Base-by-base conservation (phyloP, 129 eudicot genomes). In the Oenanthe sinensis region DNA sequence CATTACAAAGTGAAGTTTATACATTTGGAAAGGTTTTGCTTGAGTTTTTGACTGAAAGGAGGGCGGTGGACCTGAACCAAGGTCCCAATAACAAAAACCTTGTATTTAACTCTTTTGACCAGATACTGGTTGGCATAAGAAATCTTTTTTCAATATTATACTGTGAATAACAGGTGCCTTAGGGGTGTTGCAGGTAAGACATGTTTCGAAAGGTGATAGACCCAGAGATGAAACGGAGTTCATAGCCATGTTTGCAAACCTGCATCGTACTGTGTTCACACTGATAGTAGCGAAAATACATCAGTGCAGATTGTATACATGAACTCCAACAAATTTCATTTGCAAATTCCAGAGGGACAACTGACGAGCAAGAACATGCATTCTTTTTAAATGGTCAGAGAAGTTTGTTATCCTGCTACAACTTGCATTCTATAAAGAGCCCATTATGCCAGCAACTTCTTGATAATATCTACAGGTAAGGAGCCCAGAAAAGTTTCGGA, bases 21-120 rank as follows among this genome's bases (percentile, higher is more conserved):
- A 97, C 98, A 81, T 93, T 91, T 82, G 97, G 95, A 43, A 95
- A 89, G 10, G 97, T 93, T 69, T 87, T 93, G 52, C 97, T 93
- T 74, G 99, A 96, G 86, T 96, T 96, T 82, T 78, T 96, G 87
- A 92, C 99, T 16, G 97, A 95, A 72, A 80, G 92, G 72, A 86
- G 93, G 87, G 97, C 98, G 7, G 83, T 91, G 50, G 94, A 95
- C 83, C 92, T 95, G 78, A 88, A 85, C 86, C 98, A 89, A 85
- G 98, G 97, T 82, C 93, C 96, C 77, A 86, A 82, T 30, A 92
- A 95, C 80, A 96, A 95, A 86, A 95, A 95, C 82, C 85, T 91
- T 72, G 92, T 95, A 50, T 81, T 91, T 24, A 70, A 7, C 28
- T 36, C 47, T 75, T 44, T 16, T 48, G 8, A n/a, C 16, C 67